phyloP scores from a whole-genome alignment of 305 asterid species.

The Solanum chacoense region DNA sequence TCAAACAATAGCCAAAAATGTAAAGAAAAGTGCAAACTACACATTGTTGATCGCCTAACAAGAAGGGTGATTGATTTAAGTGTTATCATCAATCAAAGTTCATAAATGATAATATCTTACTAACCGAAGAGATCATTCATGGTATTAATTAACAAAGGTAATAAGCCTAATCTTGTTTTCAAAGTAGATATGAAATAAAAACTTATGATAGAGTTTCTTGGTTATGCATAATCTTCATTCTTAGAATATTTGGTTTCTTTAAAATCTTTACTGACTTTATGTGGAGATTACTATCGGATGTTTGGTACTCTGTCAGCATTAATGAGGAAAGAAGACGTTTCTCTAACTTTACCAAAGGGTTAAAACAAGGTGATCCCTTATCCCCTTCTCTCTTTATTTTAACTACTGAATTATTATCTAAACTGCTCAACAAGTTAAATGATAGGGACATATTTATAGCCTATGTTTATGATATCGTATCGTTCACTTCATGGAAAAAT shows the following conservation, averaged over 20 bases:
- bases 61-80: not conserved
- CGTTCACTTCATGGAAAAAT: not conserved
- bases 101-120: not conserved
- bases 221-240: not conserved
- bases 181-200: not conserved
- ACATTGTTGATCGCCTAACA: not conserved
- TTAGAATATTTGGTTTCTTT: not conserved
- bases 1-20: not conserved
- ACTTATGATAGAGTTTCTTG: not conserved
- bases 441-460: not conserved
- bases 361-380: not conserved
- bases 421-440: not conserved
- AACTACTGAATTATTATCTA: not conserved
- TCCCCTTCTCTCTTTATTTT: not conserved
- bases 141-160: not conserved
- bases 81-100: not conserved
- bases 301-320: not conserved
- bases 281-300: not conserved
- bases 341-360: not conserved
- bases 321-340: not conserved
- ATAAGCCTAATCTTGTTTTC: not conserved
- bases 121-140: not conserved
- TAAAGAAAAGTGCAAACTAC: not conserved
- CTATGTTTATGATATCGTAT: not conserved
- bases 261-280: not conserved